These are phyloP conservation scores for Collybia sp. DNA, from an alignment of 768 basidiomycete genomes.

Conservation along the genomic window DNA sequence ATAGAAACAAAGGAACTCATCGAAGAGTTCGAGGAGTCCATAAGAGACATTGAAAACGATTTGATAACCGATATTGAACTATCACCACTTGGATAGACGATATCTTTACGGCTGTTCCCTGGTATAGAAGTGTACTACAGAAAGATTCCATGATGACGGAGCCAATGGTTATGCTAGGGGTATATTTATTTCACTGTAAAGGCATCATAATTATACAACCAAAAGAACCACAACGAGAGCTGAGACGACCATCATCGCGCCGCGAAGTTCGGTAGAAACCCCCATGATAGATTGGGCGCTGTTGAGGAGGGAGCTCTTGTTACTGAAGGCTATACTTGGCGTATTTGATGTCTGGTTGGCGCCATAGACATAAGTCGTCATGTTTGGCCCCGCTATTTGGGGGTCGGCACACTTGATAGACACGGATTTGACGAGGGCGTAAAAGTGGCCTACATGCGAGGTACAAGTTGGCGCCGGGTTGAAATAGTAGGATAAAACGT, in stretches of 20 bases:
- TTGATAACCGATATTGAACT: conserved; percentile 12
- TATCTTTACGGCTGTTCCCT: background rate
- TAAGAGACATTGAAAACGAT: conserved; percentile 22
- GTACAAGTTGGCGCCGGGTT: background rate
- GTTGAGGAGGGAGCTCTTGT: conserved; percentile 50
- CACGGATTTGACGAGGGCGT: conserved; percentile 57
- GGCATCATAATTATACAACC: background rate
- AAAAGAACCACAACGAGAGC: conserved; percentile 12
- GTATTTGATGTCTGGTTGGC: conserved; percentile 45
- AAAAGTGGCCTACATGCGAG: conserved; percentile 56
- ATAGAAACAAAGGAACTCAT: conserved; percentile 53
- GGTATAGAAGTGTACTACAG: no score
- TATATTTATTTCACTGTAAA: background rate
- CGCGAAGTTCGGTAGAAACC: conserved; percentile 4
- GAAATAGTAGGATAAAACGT: conserved; percentile 10
- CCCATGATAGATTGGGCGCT: conserved; percentile 25
- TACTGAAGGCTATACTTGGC: conserved; percentile 55
- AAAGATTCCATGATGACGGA: no score
- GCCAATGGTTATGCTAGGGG: no score
- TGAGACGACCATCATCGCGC: conserved; percentile 18
- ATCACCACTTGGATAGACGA: conserved; percentile 1
- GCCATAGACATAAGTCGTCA: conserved; percentile 64
- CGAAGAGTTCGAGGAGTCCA: conserved; percentile 50
- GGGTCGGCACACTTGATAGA: conserved; percentile 61
- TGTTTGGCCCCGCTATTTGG: conserved; percentile 31